Base-by-base conservation (phyloP, 2,329 filamentous ascomycete genomes). In the Trichoderma sp. region DNA sequence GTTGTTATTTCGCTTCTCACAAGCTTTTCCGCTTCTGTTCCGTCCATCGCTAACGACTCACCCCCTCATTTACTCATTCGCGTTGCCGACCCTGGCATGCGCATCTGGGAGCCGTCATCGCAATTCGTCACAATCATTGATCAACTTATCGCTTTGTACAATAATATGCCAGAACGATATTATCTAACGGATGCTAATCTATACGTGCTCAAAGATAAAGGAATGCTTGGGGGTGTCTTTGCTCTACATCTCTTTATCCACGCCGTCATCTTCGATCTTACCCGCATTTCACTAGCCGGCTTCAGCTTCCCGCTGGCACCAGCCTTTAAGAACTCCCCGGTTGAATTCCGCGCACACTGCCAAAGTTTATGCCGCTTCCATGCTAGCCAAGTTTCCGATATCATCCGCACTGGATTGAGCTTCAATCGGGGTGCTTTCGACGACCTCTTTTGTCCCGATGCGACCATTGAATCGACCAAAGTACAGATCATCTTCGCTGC, bases 401-500 rank as follows among this genome's bases (percentile, higher is more conserved):
- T 81, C 18, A 72, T 81, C 14, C 73, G 76, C 31, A 72, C 63
- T 24, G 79, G 76, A 12, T 64, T 80, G 56, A 56, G 16, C 21
- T 75, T 75, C 33, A 77, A 76, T 9, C 67, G 71, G 16, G 69
- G 24, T 4, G 75, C 76, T 11, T 79, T 81, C 41, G 79, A 80
- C 59, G 80, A 81, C 53, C 75, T 77, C 4, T 78, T 79, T 50
- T 79, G 78, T 31, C 73, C 77, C 16, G 79, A 78, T 53, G 79
- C 79, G 18, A 76, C 77, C 9, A 75, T 78, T 27, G 80, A 81
- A 66, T 78, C 80, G 7, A 76, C 79, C 63, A 81, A 81, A 64
- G 78, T 81, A 24, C 80, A 81, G 27, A 78, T 81, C 33, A 77
- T 81, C 8, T 79, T 80, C 59, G 75, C 79, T 6, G 78, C 80